Percentiles rank a stretch among this genome's conserved stretches.
phyloP scores from a whole-genome alignment of 305 asterid genomes.

The Withania somnifera region DNA sequence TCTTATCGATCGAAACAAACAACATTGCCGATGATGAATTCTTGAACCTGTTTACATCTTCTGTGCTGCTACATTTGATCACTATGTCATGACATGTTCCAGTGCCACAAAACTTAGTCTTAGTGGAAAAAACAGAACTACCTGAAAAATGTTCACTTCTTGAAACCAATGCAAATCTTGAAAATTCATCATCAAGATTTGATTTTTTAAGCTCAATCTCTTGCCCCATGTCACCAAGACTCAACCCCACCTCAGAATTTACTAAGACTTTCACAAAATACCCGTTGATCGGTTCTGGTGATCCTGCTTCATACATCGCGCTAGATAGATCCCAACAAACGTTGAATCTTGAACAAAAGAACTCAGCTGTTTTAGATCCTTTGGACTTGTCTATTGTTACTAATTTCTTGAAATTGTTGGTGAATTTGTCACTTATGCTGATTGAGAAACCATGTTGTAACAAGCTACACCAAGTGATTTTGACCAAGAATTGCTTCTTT shows the following conservation, averaged over 20 bases:
- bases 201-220: slow-evolving; percentile 13
- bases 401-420: slow-evolving; percentile 13
- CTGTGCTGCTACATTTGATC: too few species aligned
- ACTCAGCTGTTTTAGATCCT: slow-evolving; percentile 33
- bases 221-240: slow-evolving; percentile 45
- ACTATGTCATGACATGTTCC: slow-evolving; percentile 39
- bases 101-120: slow-evolving; percentile 41
- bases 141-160: slow-evolving; percentile 48
- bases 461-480: slow-evolving; percentile 40
- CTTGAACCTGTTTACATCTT: too few species aligned
- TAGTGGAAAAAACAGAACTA: slow-evolving; percentile 32
- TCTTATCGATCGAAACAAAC: slow-evolving; percentile 53
- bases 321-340: slow-evolving; percentile 59
- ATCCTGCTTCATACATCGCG: slow-evolving; percentile 42
- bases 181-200: background rate
- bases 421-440: slow-evolving; percentile 25
- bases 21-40: slow-evolving; percentile 3
- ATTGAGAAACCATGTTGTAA: slow-evolving; percentile 32
- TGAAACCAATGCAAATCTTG: slow-evolving; percentile 30
- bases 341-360: slow-evolving; percentile 6
- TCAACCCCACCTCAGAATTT: slow-evolving; percentile 34
- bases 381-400: slow-evolving; percentile 5
- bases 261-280: slow-evolving; percentile 37
- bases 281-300: slow-evolving; percentile 58
- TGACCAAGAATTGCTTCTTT: slow-evolving; percentile 25